Base-by-base conservation (phyloP, 164 flowering plant species). In the Cinnamomum micranthum region DNA sequence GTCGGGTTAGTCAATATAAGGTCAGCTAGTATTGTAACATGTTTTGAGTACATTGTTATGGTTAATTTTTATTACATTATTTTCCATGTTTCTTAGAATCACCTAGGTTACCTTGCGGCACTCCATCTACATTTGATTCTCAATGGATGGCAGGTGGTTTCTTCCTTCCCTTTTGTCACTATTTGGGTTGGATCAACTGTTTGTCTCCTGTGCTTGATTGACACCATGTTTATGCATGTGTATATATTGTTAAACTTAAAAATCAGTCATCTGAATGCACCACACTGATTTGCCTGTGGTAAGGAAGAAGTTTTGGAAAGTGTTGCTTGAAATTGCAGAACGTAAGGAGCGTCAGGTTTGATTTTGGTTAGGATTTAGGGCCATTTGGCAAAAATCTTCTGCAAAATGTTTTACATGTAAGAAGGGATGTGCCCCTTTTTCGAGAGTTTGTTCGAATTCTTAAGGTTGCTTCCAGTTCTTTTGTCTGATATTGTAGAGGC, bases 1-100 rank as follows among this genome's bases (percentile, higher is more conserved):
- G 98, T 12, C 93, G 99, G 24, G 73, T 85, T 51, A 79, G 80
- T 77, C 94, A 87, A 71, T 93, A 82, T 86, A 93, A 93, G 92
- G 99, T 92, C 2, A 67, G 71, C 9, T 27, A 3, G 28, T 35
- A 25, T 2, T 19, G 22, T 9, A 22, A 64, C 23, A 64, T 22
- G 13, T 24, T 6, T 10, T 64, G 15, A 64, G 13, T 23, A 17
- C 6, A 31, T 31, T 4, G 35, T 31, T 31, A 31, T 31, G 35
- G 35, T 31, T 31, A 31, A 31, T 24, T 23, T 23, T 64, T 9
- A 9, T 20, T 2, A 20, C n/a, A 14, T 15, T 15, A 20, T 15
- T 17, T 55, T n/a, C 60, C 60, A 55, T 4, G 12, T 55, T 55
- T 55, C 47, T 41, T 41, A 41, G 47, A 7, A 41, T 41, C 47